These are phyloP conservation scores for Marchantia paleacea DNA, from an alignment of 225 moss, liverwort and hornwort species.

Conservation along the genomic window DNA sequence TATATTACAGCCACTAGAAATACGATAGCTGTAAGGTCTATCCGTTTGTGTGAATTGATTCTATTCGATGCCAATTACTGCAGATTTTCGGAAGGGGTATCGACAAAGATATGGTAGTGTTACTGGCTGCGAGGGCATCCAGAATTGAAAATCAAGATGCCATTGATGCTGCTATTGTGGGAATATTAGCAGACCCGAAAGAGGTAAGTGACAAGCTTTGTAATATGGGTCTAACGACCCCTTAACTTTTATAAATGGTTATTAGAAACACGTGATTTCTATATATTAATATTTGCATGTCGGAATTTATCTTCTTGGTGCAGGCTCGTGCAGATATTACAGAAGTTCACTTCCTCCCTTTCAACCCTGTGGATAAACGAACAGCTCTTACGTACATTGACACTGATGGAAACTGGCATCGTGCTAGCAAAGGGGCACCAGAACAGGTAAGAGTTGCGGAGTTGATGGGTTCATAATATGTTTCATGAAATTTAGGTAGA, in stretches of 20 bases:
- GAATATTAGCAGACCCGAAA: conserved; percentile 31
- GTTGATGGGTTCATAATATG: not conserved
- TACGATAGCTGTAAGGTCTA: no score
- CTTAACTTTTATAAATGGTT: not conserved
- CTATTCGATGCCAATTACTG: not conserved
- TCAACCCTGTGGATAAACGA: conserved; percentile 41
- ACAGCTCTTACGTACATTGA: conserved; percentile 38
- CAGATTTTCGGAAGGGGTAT: conserved; percentile 27
- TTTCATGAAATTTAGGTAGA: not conserved
- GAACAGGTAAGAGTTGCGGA: conserved; percentile 24
- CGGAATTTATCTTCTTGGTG: not conserved
- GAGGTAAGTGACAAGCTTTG: conserved; percentile 13
- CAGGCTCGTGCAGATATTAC: conserved; percentile 35
- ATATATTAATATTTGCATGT: not conserved
- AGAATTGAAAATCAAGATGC: conserved; percentile 38
- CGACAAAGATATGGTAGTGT: conserved; percentile 27
- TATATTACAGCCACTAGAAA: no score
- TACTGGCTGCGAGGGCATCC: conserved; percentile 36
- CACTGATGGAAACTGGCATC: conserved; percentile 29
- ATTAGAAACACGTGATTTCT: not conserved
- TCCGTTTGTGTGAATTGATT: not conserved
- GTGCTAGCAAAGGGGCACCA: conserved; percentile 35
- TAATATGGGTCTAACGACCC: no score
- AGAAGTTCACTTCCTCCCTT: conserved; percentile 36
- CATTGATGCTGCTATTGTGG: conserved; percentile 36